A percentile compares a stretch with the other conserved stretches of the same genome.
Evolutionary conservation across 352 stramenopile genomes (phyloP).

Genomic region (Phytophthora pinifolia): DNA sequence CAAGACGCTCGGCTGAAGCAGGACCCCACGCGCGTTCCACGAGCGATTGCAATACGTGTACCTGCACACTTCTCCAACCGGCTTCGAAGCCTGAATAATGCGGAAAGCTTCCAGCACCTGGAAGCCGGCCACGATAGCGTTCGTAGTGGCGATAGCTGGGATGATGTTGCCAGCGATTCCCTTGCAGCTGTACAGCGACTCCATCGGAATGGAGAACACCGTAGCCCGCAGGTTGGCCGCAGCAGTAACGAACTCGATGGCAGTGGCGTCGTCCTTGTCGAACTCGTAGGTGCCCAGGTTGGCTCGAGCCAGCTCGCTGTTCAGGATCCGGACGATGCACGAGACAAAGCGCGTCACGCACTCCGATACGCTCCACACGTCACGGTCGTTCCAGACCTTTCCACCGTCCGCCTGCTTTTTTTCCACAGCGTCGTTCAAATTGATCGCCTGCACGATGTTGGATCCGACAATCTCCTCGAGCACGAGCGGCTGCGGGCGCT

Average conservation of each 20-base stretch:
- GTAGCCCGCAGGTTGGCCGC: conserved; percentile 95
- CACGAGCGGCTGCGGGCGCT: conserved; percentile 83
- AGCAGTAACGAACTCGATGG: conserved; percentile 98
- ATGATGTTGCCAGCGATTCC: conserved; percentile 99
- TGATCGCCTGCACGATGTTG: conserved; percentile 43
- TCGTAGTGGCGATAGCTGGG: conserved; percentile 99
- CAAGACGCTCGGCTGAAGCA: conserved; percentile 91
- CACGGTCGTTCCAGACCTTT: conserved; percentile 74
- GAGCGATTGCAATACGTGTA: conserved; percentile 95
- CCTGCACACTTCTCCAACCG: conserved; percentile 77
- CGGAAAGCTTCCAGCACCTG: conserved; percentile 87
- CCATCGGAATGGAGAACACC: conserved; percentile 80
- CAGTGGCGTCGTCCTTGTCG: conserved; percentile 97
- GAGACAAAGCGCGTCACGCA: conserved; percentile 88
- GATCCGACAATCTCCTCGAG: conserved; percentile 55
- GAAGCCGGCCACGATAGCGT: conserved; percentile 98
- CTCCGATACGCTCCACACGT: conserved; percentile 88
- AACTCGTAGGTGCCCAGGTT: conserved; percentile 90
- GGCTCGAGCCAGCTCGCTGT: conserved; percentile 46
- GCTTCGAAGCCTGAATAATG: conserved; percentile 63
- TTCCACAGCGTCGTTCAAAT: conserved; percentile 22
- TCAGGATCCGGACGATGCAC: conserved; percentile 65
- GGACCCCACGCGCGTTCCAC: conserved; percentile 90
- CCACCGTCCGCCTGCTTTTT: conserved; percentile 28
- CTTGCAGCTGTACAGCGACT: conserved; percentile 94